Evolutionary conservation across 2,329 filamentous ascomycete species (phyloP), one percentile per base, ranked within the genome.

Genomic region (Ascochyta rabiei): DNA sequence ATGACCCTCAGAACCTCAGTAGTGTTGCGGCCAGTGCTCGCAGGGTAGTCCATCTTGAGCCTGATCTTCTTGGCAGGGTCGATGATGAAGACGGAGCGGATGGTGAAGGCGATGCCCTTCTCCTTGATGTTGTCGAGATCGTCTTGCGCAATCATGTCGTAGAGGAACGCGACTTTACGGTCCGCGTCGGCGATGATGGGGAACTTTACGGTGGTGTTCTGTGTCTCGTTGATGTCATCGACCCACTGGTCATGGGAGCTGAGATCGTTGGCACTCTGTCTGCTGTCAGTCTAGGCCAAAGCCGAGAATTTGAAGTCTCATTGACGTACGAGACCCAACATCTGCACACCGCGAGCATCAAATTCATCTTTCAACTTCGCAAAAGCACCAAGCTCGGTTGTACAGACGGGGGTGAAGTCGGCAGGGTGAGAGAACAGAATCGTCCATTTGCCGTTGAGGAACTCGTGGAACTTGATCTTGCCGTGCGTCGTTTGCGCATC

Each of bases 391-490:
- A 97, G 88, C 81, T 97, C 93, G 49, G 92, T 97, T 62, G 93
- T 97, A 84, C 93, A 97, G 56, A 96, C 93, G 49, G 93, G 93
- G 1, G 93, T 96, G 83, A 90, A 96, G 79, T 96, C 93, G 56
- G 79, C 89, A 3, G 90, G 90, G 80, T 93, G 90, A 28, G 88
- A 91, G 82, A 95, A 93, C 67, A 95, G 82, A 62, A 95, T 85
- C 55, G 88, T 86, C 90, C 90, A 93, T 70, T 84, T 88, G 81
- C 89, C 82, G 71, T 86, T 88, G 62, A 93, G 84, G 80, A 89
- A 93, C 76, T 91, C 35, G 18, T 47, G 37, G 19, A 42, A 54
- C 79, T 91, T 86, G 70, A 93, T 90, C 61, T 86, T 84, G 68
- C 90, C 89, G 66, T 84, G 80, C 56, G 90, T 93, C 60, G 89